Conservation (phyloP, 345 rosid species). For the Lepidium aucheri region DNA sequence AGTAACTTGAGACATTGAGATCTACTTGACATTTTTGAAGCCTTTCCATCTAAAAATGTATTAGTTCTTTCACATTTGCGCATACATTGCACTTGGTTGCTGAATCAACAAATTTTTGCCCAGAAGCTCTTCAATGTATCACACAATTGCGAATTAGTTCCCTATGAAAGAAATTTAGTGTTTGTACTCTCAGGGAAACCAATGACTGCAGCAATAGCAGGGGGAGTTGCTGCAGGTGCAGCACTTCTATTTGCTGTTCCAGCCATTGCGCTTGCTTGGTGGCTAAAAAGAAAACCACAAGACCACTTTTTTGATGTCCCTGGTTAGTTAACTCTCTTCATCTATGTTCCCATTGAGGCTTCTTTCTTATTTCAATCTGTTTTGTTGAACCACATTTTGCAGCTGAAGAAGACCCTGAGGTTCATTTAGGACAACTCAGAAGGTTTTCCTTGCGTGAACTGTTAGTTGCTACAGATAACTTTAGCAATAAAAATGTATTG, state of each 20-base stretch:
- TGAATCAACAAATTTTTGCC: not conserved
- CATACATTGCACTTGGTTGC: not conserved
- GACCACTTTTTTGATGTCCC: conserved; percentile 84
- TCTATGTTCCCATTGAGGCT: not conserved
- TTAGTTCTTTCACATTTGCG: not conserved
- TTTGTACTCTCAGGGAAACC: conserved; percentile 33
- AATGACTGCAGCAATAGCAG: conserved; percentile 66
- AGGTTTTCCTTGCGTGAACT: conserved; percentile 83
- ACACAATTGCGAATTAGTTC: not conserved
- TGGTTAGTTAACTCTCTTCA: conserved; percentile 39
- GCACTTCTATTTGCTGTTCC: conserved; percentile 75
- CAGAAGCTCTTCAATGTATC: not conserved
- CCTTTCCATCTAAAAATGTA: not conserved
- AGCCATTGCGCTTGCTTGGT: conserved; percentile 62
- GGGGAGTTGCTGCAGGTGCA: conserved; percentile 91
- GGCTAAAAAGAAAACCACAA: conserved; percentile 58
- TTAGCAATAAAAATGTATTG: conserved; percentile 58
- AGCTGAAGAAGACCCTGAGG: conserved; percentile 93
- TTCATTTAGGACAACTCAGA: conserved; percentile 85
- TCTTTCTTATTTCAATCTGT: not conserved
- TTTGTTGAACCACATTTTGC: conserved; percentile 20
- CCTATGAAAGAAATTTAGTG: not conserved
- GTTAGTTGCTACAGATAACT: conserved; percentile 75
- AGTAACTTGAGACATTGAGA: not conserved
- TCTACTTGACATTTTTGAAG: not conserved